Evolutionary conservation across 2,329 filamentous ascomycete genomes (phyloP).

Genomic region (Nannizziopsis arthrosporioides): DNA sequence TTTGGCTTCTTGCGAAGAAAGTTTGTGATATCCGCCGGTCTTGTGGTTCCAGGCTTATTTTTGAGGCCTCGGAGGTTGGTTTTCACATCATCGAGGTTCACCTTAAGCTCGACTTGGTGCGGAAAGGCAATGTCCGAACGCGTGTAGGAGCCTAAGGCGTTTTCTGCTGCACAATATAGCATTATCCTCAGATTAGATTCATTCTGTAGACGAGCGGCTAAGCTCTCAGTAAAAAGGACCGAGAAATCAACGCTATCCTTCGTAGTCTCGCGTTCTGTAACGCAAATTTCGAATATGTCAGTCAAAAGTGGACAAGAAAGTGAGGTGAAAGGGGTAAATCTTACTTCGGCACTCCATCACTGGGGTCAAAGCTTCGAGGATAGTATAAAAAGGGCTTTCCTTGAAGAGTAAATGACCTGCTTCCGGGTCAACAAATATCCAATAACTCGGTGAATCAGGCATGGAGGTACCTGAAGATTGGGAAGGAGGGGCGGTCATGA

Average conservation of each 20-base stretch:
- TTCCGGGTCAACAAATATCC: conserved; percentile 23
- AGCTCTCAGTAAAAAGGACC: conserved; percentile 45
- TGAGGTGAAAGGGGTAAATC: conserved; percentile 19
- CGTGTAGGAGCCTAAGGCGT: conserved; percentile 45
- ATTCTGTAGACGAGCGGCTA: conserved; percentile 44
- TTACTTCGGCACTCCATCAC: conserved; percentile 62
- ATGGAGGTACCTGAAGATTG: conserved; percentile 17
- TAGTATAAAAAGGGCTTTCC: conserved; percentile 72
- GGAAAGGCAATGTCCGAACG: conserved; percentile 71
- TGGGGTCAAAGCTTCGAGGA: conserved; percentile 53
- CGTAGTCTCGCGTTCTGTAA: conserved; percentile 46
- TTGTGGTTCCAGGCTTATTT: conserved; percentile 88
- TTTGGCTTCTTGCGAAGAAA: conserved; percentile 54
- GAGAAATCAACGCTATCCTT: conserved; percentile 48
- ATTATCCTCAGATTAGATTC: conserved; percentile 60
- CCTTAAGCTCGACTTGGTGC: conserved; percentile 80
- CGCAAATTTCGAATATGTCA: conserved; percentile 1
- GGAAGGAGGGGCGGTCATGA: conserved; percentile 24
- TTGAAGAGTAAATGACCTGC: conserved; percentile 49
- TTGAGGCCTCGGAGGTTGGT: conserved; percentile 91
- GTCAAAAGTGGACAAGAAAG: background rate
- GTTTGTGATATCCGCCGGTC: conserved; percentile 80
- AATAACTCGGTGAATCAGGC: background rate
- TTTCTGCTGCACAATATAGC: conserved; percentile 67
- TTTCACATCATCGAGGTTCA: conserved; percentile 79